Percentiles rank a stretch among this genome's conserved stretches.
phyloP scores from a whole-genome alignment of 2,329 filamentous ascomycete genomes.

The Orbilia ellipsospora region DNA sequence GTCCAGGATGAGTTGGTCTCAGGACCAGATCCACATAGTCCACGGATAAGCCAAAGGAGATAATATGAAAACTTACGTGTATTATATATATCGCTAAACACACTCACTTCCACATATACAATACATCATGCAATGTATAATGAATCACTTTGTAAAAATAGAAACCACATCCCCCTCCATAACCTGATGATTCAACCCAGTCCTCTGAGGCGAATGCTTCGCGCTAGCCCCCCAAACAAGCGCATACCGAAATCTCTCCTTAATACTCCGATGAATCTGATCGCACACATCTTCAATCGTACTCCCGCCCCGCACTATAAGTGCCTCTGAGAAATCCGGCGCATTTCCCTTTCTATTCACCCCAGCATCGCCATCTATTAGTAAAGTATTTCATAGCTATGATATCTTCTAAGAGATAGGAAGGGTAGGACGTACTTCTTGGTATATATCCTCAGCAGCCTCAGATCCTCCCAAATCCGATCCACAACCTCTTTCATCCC shows the following conservation, averaged over 20 bases:
- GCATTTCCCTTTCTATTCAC: constrained; percentile 80
- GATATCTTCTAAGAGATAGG: background rate
- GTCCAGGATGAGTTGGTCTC: too few relatives aligned
- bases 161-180: constrained; percentile 75
- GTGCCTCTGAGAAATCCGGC: constrained; percentile 86
- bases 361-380: background rate
- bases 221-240: constrained; percentile 98
- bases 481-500: constrained; percentile 95
- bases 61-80: too few relatives aligned
- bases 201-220: constrained; percentile 90
- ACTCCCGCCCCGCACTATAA: constrained; percentile 89
- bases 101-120: background rate
- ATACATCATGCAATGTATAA: background rate
- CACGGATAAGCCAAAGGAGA: too few relatives aligned
- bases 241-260: constrained; percentile 99
- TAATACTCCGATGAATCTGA: constrained; percentile 88
- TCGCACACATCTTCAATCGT: constrained; percentile 98
- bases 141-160: constrained; percentile 68
- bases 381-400: background rate
- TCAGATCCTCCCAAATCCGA: constrained; percentile 91
- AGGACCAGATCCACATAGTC: too few relatives aligned
- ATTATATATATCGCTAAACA: constrained; percentile 6
- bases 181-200: constrained; percentile 85
- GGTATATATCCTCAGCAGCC: constrained; percentile 91
- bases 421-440: constrained; percentile 69